phyloP scores from a whole-genome alignment of 202 grass and related monocot genomes.

The Zizania palustris region DNA sequence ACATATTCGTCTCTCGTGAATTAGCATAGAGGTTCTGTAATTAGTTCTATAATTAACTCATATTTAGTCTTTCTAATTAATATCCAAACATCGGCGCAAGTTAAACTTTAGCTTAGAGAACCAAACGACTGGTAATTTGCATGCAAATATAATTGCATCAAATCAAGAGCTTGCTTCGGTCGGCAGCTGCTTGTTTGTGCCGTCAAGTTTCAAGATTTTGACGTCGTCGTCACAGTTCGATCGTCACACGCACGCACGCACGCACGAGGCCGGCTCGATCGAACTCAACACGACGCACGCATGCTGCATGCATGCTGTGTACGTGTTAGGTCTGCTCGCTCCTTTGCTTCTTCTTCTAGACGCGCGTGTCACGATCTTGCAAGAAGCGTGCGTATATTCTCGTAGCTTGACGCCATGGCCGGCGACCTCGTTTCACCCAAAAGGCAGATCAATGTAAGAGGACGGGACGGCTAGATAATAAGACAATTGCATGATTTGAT shows the following conservation, averaged over 20 bases:
- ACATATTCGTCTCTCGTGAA: too few relatives aligned
- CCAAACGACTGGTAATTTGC: too few relatives aligned
- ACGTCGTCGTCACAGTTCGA: not conserved
- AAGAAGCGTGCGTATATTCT: not conserved
- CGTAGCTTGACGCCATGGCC: conserved; percentile 41
- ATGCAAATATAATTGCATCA: not conserved
- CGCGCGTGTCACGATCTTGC: conserved; percentile 23
- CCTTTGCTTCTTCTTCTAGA: not conserved
- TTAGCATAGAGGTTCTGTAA: too few relatives aligned
- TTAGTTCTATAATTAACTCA: too few relatives aligned
- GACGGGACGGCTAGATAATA: conserved; percentile 14
- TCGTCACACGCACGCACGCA: not conserved
- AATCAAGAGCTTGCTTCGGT: conserved; percentile 8
- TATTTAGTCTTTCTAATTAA: too few relatives aligned
- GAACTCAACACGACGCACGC: not conserved
- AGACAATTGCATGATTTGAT: too few relatives aligned
- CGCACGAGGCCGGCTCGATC: not conserved
- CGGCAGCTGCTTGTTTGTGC: conserved; percentile 38
- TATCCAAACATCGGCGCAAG: too few relatives aligned
- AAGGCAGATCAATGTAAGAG: not conserved
- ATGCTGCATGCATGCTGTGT: not conserved
- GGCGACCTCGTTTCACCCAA: conserved; percentile 7
- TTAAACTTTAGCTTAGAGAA: too few relatives aligned
- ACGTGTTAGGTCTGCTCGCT: not conserved
- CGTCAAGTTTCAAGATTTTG: conserved; percentile 40